phyloP scores from a whole-genome alignment of 805 yeast species.

The Komagataella kurtzmanii region DNA sequence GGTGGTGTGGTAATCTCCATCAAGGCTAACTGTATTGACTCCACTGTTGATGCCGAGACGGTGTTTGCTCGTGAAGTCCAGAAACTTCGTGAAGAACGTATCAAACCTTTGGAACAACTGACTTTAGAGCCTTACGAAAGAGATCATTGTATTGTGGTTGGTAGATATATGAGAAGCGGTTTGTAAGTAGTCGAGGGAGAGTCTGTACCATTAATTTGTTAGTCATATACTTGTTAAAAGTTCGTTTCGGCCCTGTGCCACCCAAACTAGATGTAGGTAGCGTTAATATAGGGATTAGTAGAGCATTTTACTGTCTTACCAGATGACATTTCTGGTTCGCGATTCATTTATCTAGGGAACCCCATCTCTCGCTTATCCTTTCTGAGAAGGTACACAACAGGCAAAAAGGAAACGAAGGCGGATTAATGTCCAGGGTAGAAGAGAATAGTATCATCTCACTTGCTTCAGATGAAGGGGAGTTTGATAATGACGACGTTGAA shows the following conservation, averaged over 20 bases:
- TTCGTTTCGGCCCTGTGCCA: neutral
- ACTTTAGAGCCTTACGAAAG: conserved; percentile 99
- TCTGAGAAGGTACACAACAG: neutral
- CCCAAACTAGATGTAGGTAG: neutral
- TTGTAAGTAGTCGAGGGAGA: conserved; percentile 17
- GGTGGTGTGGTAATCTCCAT: conserved; percentile 98
- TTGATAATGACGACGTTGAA: conserved; percentile 6
- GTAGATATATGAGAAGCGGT: conserved; percentile 90
- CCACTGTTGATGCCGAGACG: conserved; percentile 98
- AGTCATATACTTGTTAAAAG: neutral
- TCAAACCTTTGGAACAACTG: conserved; percentile 96
- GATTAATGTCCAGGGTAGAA: neutral
- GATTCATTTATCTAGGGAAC: neutral
- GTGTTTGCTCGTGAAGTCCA: conserved; percentile 99
- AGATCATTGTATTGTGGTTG: conserved; percentile 98
- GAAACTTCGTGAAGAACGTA: conserved; percentile 96
- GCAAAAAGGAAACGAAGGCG: neutral
- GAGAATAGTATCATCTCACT: conserved; percentile 1
- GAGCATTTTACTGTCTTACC: neutral
- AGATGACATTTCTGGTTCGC: neutral
- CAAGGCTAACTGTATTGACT: conserved; percentile 99
- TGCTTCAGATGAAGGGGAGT: conserved; percentile 2
- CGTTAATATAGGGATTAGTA: neutral
- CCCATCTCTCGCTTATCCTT: neutral
- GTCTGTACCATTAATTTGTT: neutral